Evolutionary conservation across 345 rosid species (phyloP).

Genomic region (Ailanthus altissimus): DNA sequence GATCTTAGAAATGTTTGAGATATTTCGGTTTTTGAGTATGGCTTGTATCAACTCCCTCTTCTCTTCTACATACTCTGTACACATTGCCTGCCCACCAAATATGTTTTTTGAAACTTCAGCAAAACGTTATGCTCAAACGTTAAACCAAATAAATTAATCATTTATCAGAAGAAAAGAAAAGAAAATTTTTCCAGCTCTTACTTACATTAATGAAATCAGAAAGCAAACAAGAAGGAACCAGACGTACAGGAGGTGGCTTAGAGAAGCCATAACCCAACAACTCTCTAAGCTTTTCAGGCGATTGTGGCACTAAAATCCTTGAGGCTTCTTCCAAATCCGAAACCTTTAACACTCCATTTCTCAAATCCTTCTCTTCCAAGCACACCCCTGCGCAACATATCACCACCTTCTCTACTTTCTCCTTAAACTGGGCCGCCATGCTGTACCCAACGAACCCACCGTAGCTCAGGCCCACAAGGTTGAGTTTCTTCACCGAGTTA

Average conservation of each 20-base stretch:
- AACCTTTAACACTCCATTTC: constrained; percentile 54
- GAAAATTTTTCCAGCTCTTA: constrained; percentile 18
- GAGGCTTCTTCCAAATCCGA: constrained; percentile 74
- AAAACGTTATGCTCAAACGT: background rate
- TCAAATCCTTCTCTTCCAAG: constrained; percentile 79
- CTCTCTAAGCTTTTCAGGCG: constrained; percentile 58
- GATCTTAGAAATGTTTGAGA: constrained; percentile 53
- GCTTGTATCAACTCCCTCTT: constrained; percentile 56
- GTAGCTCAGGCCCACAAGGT: constrained; percentile 77
- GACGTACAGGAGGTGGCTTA: constrained; percentile 40
- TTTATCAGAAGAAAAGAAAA: no score
- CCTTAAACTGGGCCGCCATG: constrained; percentile 63
- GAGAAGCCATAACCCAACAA: constrained; percentile 49
- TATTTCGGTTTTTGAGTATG: constrained; percentile 52
- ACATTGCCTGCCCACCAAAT: constrained; percentile 44
- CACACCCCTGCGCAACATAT: constrained; percentile 74
- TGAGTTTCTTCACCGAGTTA: constrained; percentile 46
- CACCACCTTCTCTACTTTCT: constrained; percentile 65
- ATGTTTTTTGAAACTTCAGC: background rate
- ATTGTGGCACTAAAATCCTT: constrained; percentile 61
- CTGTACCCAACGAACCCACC: constrained; percentile 84
- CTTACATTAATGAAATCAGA: constrained; percentile 58
- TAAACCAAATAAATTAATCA: no score
- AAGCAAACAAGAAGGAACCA: constrained; percentile 58
- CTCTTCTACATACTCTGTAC: constrained; percentile 45